phyloP scores from a whole-genome alignment of 768 basidiomycete genomes.

The Podaxis sp. region DNA sequence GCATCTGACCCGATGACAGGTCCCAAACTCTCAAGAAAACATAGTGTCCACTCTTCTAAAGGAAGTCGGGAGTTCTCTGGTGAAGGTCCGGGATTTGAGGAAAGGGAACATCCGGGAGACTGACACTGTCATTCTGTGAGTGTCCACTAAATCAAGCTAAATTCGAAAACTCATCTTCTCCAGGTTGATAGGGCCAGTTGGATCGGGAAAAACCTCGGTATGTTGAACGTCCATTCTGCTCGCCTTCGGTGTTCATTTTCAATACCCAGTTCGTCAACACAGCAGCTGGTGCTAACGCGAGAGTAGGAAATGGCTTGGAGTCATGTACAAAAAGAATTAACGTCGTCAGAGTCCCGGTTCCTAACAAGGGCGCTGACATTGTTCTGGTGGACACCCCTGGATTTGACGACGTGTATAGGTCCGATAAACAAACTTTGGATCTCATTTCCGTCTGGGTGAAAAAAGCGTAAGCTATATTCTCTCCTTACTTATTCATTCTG shows the following conservation, averaged over 20 bases:
- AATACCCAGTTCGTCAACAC: constrained; percentile 32
- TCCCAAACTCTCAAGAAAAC: too few relatives aligned
- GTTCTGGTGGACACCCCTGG: constrained; percentile 30
- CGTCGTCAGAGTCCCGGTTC: neutral
- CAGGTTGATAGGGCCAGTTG: constrained; percentile 19
- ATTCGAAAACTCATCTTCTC: neutral
- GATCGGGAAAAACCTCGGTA: constrained; percentile 22
- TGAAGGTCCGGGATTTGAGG: too few relatives aligned
- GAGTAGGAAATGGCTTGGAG: constrained; percentile 29
- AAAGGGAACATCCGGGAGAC: neutral
- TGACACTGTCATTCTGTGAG: neutral
- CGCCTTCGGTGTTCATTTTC: neutral
- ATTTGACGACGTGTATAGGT: constrained; percentile 25
- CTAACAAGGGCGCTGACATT: neutral
- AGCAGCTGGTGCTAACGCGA: constrained; percentile 27
- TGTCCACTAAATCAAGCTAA: neutral
- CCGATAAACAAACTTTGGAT: constrained; percentile 24
- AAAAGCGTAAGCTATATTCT: constrained; percentile 16
- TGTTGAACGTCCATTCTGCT: too few relatives aligned
- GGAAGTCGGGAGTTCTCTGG: too few relatives aligned
- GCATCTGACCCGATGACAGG: too few relatives aligned
- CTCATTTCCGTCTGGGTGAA: constrained; percentile 25
- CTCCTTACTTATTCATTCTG: too few relatives aligned
- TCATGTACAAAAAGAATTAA: constrained; percentile 33
- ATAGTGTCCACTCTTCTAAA: too few relatives aligned